A percentile compares a stretch with the other conserved stretches of the same genome.
Evolutionary conservation across 192 early-diverging fungal genomes (phyloP).

Genomic region (Entomortierella chlamydospora): DNA sequence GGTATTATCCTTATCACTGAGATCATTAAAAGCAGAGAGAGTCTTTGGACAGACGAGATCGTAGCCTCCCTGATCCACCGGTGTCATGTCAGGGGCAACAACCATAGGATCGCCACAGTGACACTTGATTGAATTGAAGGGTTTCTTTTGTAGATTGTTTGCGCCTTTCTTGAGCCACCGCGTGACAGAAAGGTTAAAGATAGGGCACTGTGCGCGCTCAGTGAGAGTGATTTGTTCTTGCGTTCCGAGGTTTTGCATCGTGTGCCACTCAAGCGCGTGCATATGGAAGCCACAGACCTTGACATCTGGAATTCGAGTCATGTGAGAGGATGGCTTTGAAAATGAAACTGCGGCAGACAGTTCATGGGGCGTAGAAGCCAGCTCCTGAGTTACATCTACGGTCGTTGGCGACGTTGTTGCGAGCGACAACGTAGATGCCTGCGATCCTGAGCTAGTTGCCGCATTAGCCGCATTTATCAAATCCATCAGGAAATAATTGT

Average conservation of each 20-base stretch:
- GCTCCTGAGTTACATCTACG: too few relatives aligned
- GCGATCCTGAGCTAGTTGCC: too few relatives aligned
- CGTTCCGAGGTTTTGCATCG: conserved; percentile 4
- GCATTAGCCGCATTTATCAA: too few relatives aligned
- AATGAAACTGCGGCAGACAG: neutral
- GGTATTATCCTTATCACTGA: neutral
- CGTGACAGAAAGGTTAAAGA: conserved; percentile 37
- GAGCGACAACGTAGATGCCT: neutral
- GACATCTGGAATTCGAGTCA: neutral
- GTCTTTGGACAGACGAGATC: conserved; percentile 19
- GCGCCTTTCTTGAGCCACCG: conserved; percentile 25
- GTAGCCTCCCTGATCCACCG: neutral
- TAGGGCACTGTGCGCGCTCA: conserved; percentile 25
- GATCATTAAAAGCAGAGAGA: neutral
- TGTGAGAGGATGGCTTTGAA: neutral
- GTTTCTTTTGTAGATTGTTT: conserved; percentile 15
- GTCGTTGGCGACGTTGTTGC: neutral
- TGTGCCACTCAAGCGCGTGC: conserved; percentile 47
- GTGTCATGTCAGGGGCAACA: conserved; percentile 3
- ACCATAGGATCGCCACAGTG: conserved; percentile 26
- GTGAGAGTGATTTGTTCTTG: conserved; percentile 4
- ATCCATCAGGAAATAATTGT: too few relatives aligned
- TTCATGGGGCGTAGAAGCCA: neutral
- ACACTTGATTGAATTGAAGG: conserved; percentile 27
- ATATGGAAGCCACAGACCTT: conserved; percentile 53